These are phyloP conservation scores for Didymella pinodella DNA, from an alignment of 2,329 filamentous ascomycete genomes.

Conservation along the genomic window DNA sequence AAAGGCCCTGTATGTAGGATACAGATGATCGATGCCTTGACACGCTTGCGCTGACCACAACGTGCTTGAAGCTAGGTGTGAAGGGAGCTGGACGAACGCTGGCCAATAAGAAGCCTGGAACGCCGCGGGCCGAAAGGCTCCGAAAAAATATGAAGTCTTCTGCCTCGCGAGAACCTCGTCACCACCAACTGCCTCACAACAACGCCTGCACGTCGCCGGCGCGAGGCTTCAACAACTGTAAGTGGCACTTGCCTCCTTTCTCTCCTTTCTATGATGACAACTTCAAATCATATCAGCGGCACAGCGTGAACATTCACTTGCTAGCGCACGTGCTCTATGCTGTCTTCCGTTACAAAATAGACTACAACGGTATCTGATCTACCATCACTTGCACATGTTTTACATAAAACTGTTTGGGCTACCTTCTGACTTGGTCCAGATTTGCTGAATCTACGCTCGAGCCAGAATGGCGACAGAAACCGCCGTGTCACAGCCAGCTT, in stretches of 20 bases:
- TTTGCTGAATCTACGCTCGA: neutral
- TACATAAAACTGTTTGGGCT: neutral
- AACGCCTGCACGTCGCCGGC: constrained; percentile 15
- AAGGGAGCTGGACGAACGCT: too few species aligned
- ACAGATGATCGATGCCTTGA: too few species aligned
- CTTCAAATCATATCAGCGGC: constrained; percentile 24
- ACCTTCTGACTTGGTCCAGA: constrained; percentile 11
- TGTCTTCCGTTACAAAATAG: constrained; percentile 28
- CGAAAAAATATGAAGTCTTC: constrained; percentile 10
- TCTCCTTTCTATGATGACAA: constrained; percentile 22
- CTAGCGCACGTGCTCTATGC: constrained; percentile 25
- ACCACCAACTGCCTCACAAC: constrained; percentile 10
- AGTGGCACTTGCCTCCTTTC: constrained; percentile 6
- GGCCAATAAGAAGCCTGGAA: constrained; percentile 14
- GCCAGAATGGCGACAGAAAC: constrained; percentile 28
- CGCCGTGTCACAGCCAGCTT: constrained; percentile 18
- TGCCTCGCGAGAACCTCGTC: constrained; percentile 16
- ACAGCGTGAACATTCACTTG: constrained; percentile 27
- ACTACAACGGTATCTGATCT: constrained; percentile 28
- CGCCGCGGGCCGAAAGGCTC: constrained; percentile 15
- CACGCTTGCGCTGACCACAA: neutral
- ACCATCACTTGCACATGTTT: neutral
- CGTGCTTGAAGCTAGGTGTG: neutral
- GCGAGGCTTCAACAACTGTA: constrained; percentile 15
- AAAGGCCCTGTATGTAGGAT: neutral